Evolutionary conservation across 2,329 filamentous ascomycete species (phyloP), one percentile per base, ranked within the genome.

Genomic region (Ascochyta fabae): DNA sequence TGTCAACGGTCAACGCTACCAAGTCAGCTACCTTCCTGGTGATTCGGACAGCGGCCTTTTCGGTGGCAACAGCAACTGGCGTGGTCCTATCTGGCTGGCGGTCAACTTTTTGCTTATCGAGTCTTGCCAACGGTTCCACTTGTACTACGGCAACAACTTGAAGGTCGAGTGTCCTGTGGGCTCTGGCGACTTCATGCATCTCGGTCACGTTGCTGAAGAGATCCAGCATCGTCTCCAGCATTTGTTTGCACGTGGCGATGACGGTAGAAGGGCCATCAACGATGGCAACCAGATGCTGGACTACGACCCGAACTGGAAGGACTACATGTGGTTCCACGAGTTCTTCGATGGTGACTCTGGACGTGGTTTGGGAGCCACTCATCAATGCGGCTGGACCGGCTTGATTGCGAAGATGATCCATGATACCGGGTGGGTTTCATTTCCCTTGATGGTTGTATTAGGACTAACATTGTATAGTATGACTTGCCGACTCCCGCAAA

Each of bases 1-100:
- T 49, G 94, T 97, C 56, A 96, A 98, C 63, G 92, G 91, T 0
- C 92, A 97, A 73, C 84, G 84, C 27, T 98, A 96, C 79, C 86
- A 87, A 53, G 94, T 98, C 36, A 85, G 87, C 66, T 98, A 98
- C 70, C 87, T 98, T 16, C 88, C 95, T 1, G 95, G 94, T n/a
- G 94, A 98, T 73, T 97, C 94, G 0, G 93, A 98, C 78, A 96
- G 91, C 69, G 91, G 92, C 3, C 84, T 98, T 5, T 98, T 98
- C 70, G 94, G 94, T 48, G 94, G 94, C 64, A 98, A 98, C 83
- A 96, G 92, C 76, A 98, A 98, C 77, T 98, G 94, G 94, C 87
- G 94, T 78, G 94, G 80, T 0, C 94, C 95, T 0, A 94, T 96
- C 66, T 98, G 94, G 94, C 83, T 97, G 44, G 95, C 92, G 60